These are phyloP conservation scores for Patellaria atrata DNA, from an alignment of 495 filamentous ascomycete species.

Conservation along the genomic window DNA sequence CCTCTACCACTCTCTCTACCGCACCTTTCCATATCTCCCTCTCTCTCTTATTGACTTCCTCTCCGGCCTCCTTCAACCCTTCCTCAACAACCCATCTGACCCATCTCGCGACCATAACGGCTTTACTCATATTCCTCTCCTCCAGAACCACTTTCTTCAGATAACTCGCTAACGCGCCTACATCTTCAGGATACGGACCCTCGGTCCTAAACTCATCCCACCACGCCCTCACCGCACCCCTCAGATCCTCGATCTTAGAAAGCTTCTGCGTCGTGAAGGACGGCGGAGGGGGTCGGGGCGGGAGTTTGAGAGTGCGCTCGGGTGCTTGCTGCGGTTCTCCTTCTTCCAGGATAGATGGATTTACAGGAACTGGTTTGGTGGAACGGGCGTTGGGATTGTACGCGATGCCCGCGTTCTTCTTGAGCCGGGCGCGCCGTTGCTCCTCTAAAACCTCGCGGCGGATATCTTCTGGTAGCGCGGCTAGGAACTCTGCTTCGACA, in stretches of 20 bases:
- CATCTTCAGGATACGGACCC: constrained; percentile 63
- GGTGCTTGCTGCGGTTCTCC: neutral
- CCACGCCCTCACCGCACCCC: constrained; percentile 53
- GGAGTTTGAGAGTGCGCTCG: constrained; percentile 22
- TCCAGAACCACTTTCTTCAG: constrained; percentile 51
- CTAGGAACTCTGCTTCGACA: constrained; percentile 57
- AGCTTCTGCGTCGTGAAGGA: constrained; percentile 52
- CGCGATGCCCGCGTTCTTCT: constrained; percentile 27
- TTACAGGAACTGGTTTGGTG: constrained; percentile 1
- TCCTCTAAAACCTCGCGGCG: constrained; percentile 63
- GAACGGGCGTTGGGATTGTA: neutral
- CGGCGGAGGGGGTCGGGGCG: constrained; percentile 39
- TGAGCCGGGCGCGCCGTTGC: constrained; percentile 42
- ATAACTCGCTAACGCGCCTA: constrained; percentile 55
- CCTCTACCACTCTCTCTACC: constrained; percentile 38
- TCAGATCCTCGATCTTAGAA: constrained; percentile 39
- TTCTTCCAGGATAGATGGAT: constrained; percentile 1
- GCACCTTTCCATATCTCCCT: constrained; percentile 35
- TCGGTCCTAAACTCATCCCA: constrained; percentile 46
- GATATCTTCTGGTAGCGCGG: constrained; percentile 69
- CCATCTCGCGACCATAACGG: constrained; percentile 52
- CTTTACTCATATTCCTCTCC: constrained; percentile 66
- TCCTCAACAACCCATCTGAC: constrained; percentile 55
- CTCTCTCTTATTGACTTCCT: constrained; percentile 26
- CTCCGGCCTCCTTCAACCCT: constrained; percentile 20